phyloP scores from a whole-genome alignment of 768 basidiomycete genomes.

The Calvatia gigantea region DNA sequence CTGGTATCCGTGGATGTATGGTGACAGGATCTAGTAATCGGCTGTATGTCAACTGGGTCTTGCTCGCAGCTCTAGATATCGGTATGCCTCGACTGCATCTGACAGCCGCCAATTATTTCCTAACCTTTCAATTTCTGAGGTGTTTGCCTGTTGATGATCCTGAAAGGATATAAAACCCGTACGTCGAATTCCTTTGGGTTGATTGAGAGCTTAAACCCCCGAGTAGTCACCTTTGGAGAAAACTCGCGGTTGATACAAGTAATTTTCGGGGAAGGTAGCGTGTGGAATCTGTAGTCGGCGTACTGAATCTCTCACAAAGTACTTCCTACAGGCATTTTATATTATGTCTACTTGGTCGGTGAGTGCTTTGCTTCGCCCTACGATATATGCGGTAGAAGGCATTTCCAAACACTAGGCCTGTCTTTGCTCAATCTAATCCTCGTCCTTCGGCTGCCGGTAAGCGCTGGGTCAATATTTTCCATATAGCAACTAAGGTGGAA shows the following conservation, averaged over 20 bases:
- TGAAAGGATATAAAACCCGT: constrained; percentile 8
- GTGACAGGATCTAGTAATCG: background rate
- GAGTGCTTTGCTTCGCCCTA: background rate
- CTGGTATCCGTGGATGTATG: background rate
- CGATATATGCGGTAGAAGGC: background rate
- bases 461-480: background rate
- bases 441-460: background rate
- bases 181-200: background rate
- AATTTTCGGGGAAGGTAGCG: constrained; percentile 10
- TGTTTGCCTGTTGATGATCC: constrained; percentile 5
- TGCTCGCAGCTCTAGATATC: constrained; percentile 9
- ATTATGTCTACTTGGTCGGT: constrained; percentile 11
- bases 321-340: background rate
- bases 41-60: constrained; percentile 8
- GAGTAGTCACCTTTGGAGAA: background rate
- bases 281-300: no score
- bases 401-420: background rate
- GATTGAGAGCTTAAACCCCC: background rate
- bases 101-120: no score
- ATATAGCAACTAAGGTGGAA: background rate
- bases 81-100: no score
- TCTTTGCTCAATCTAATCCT: background rate
- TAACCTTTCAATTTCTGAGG: background rate
- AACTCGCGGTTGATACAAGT: constrained; percentile 9
- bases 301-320: background rate